phyloP scores from a whole-genome alignment of 2,329 filamentous ascomycete species.

The Didymella lethalis region DNA sequence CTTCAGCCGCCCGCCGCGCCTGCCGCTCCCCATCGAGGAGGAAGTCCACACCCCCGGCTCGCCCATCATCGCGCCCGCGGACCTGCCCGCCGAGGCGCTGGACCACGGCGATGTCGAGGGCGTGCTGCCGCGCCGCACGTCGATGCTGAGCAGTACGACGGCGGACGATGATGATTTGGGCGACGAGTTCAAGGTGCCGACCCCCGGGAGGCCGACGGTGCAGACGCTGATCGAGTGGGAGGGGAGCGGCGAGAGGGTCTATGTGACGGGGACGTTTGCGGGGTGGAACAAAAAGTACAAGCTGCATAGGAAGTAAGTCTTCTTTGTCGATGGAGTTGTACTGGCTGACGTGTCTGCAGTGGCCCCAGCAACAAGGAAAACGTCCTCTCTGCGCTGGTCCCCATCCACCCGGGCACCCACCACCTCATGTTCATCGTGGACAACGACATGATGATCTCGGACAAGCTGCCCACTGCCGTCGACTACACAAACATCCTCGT shows the following conservation, averaged over 20 bases:
- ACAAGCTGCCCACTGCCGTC: slow-evolving; percentile 88
- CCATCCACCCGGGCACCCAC: slow-evolving; percentile 90
- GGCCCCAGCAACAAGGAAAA: slow-evolving; percentile 58
- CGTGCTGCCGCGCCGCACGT: slow-evolving; percentile 63
- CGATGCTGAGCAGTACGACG: slow-evolving; percentile 63
- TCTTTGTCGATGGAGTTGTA: too few species aligned
- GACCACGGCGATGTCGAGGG: slow-evolving; percentile 57
- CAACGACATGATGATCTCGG: slow-evolving; percentile 88
- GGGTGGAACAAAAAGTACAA: slow-evolving; percentile 96
- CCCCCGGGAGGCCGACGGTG: slow-evolving; percentile 74
- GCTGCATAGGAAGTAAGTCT: slow-evolving; percentile 79
- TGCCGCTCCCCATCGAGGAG: slow-evolving; percentile 93
- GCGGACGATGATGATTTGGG: slow-evolving; percentile 70
- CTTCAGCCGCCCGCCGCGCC: slow-evolving; percentile 77
- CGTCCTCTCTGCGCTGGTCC: slow-evolving; percentile 77
- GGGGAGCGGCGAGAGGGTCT: slow-evolving; percentile 84
- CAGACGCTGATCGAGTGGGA: slow-evolving; percentile 88
- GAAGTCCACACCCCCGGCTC: slow-evolving; percentile 89
- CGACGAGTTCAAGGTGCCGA: slow-evolving; percentile 71
- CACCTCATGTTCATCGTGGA: slow-evolving; percentile 97
- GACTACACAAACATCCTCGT: slow-evolving; percentile 98
- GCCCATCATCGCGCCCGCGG: slow-evolving; percentile 79
- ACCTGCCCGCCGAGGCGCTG: slow-evolving; percentile 59
- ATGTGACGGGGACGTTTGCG: slow-evolving; percentile 96
- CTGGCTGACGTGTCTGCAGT: slow-evolving; percentile 26